Conservation (phyloP, 371 early-diverging fungal genomes). For the Mucor circinelloides region DNA sequence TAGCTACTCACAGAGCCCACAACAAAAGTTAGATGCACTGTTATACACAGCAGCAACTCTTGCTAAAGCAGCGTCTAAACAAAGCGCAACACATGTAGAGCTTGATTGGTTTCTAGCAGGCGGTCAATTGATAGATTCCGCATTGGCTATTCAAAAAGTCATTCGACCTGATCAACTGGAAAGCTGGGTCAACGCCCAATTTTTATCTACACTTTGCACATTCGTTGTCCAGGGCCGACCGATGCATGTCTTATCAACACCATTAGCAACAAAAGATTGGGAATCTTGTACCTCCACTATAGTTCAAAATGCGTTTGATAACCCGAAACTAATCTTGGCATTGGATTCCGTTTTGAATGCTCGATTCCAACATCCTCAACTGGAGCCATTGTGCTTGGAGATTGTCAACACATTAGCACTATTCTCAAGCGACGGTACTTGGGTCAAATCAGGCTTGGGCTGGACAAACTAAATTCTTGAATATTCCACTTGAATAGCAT, state of each 20-base stretch:
- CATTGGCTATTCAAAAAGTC: slow-evolving; percentile 32
- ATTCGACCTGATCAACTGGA: background rate
- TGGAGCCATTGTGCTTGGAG: slow-evolving; percentile 15
- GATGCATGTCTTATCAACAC: background rate
- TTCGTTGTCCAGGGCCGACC: slow-evolving; percentile 44
- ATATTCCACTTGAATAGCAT: background rate
- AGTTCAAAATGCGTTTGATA: slow-evolving; percentile 24
- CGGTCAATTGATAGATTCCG: slow-evolving; percentile 37
- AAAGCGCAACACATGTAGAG: slow-evolving; percentile 9
- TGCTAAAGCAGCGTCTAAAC: slow-evolving; percentile 11
- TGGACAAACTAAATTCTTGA: slow-evolving; percentile 12
- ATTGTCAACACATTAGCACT: slow-evolving; percentile 26
- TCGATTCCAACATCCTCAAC: background rate
- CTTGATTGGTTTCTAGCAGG: slow-evolving; percentile 42
- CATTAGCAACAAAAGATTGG: slow-evolving; percentile 6
- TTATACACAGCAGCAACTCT: slow-evolving; percentile 18
- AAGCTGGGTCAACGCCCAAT: slow-evolving; percentile 26
- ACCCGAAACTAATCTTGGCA: slow-evolving; percentile 32
- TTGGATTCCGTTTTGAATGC: slow-evolving; percentile 27
- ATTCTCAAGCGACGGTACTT: slow-evolving; percentile 28
- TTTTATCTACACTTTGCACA: slow-evolving; percentile 32
- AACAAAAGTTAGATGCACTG: slow-evolving; percentile 20
- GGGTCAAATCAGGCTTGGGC: slow-evolving; percentile 36
- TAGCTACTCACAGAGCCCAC: background rate
- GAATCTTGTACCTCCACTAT: slow-evolving; percentile 21